A percentile compares a stretch with the other conserved stretches of the same genome.
These are phyloP conservation scores for Bipolaris sorokiniana DNA, from an alignment of 2,329 filamentous ascomycete species.

Conservation along the genomic window DNA sequence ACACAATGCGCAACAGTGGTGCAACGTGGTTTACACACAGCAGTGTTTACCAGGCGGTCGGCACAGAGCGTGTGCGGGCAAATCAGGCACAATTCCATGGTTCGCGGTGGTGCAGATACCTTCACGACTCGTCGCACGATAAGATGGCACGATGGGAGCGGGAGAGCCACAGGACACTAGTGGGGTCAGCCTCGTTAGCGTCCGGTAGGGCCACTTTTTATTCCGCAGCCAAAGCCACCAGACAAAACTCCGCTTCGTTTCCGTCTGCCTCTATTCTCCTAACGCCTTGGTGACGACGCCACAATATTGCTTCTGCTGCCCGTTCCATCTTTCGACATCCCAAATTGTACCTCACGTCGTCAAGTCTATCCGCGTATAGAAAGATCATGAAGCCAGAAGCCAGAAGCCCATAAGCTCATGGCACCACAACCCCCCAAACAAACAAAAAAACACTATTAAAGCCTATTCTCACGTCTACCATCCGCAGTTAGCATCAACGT, in stretches of 20 bases:
- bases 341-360: not conserved
- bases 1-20: conserved; percentile 9
- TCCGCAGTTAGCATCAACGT: not conserved
- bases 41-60: not conserved
- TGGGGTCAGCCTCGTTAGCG: not conserved
- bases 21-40: not conserved
- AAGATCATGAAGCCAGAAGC: too few species aligned
- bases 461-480: not conserved
- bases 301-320: too few species aligned
- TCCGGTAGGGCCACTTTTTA: not conserved
- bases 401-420: too few species aligned
- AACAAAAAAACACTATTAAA: not conserved
- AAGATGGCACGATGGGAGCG: conserved; percentile 1
- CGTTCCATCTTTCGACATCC: too few species aligned
- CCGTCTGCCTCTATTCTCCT: too few species aligned
- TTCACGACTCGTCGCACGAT: not conserved
- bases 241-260: too few species aligned
- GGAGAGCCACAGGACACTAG: conserved; percentile 2
- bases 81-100: conserved; percentile 2
- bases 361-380: too few species aligned
- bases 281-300: too few species aligned
- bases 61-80: not conserved
- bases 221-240: not conserved
- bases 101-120: conserved; percentile 1
- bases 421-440: not conserved